These are phyloP conservation scores for Clonostachys rosea DNA, from an alignment of 2,329 filamentous ascomycete genomes.

Conservation along the genomic window DNA sequence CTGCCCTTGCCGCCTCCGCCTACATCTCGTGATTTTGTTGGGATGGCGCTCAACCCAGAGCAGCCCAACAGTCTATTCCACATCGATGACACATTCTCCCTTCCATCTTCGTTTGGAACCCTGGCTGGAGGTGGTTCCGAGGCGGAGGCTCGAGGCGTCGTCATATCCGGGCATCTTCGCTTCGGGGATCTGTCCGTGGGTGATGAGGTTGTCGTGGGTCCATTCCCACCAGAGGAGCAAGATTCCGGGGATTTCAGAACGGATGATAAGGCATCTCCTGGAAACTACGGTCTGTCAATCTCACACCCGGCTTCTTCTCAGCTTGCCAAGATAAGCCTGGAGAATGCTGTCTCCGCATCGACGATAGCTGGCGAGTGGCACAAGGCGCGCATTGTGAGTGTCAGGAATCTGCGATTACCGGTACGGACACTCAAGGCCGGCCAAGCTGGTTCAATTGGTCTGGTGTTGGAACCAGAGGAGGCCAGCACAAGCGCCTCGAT, in stretches of 20 bases:
- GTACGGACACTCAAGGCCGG: slow-evolving; percentile 71
- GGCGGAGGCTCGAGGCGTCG: slow-evolving; percentile 50
- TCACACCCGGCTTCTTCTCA: slow-evolving; percentile 50
- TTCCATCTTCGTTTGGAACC: slow-evolving; percentile 53
- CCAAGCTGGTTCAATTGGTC: slow-evolving; percentile 85
- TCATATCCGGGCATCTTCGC: slow-evolving; percentile 81
- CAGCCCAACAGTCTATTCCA: slow-evolving; percentile 71
- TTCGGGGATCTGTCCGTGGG: slow-evolving; percentile 75
- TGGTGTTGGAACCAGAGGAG: slow-evolving; percentile 50
- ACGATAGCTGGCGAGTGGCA: slow-evolving; percentile 69
- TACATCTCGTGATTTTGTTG: slow-evolving; percentile 49
- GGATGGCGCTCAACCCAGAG: slow-evolving; percentile 50
- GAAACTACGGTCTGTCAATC: slow-evolving; percentile 42
- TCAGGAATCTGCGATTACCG: slow-evolving; percentile 81
- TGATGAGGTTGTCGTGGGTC: slow-evolving; percentile 74
- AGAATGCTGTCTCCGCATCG: slow-evolving; percentile 46
- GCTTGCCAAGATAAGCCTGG: slow-evolving; percentile 44
- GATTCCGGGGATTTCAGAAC: slow-evolving; percentile 29
- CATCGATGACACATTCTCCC: slow-evolving; percentile 83
- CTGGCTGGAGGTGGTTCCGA: slow-evolving; percentile 8
- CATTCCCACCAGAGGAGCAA: slow-evolving; percentile 60
- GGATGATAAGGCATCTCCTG: slow-evolving; percentile 41
- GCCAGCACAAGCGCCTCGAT: not conserved
- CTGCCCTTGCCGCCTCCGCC: slow-evolving; percentile 64
- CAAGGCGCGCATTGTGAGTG: slow-evolving; percentile 73